Evolutionary conservation across 768 basidiomycete genomes (phyloP).

Genomic region (Phylloporus arenicola): DNA sequence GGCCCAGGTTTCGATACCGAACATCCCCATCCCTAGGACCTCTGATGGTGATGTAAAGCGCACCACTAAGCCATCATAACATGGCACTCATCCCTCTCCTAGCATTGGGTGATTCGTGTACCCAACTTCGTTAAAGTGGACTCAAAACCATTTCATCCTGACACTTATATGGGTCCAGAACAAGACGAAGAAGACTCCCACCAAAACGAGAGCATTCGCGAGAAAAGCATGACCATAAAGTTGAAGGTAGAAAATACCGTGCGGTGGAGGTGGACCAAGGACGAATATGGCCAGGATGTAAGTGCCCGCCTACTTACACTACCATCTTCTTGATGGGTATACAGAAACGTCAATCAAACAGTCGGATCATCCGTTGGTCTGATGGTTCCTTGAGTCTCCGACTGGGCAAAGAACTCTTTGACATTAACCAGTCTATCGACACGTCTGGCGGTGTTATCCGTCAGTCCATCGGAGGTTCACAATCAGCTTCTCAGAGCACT

Average conservation of each 20-base stretch:
- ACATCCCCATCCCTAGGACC: slow-evolving; percentile 73
- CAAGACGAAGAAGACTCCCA: slow-evolving; percentile 63
- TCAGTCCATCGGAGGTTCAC: slow-evolving; percentile 47
- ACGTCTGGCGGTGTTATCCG: slow-evolving; percentile 64
- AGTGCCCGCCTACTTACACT: slow-evolving; percentile 27
- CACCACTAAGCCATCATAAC: not conserved
- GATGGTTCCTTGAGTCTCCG: slow-evolving; percentile 89
- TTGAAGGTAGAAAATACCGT: slow-evolving; percentile 91
- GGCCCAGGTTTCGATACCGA: slow-evolving; percentile 77
- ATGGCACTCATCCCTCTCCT: slow-evolving; percentile 5
- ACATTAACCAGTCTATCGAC: slow-evolving; percentile 77
- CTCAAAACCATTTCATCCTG: slow-evolving; percentile 83
- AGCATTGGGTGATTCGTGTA: slow-evolving; percentile 87
- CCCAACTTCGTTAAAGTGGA: slow-evolving; percentile 93
- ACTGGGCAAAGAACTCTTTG: slow-evolving; percentile 91
- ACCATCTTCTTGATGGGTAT: not conserved
- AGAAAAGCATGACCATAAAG: slow-evolving; percentile 81
- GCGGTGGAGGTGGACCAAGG: slow-evolving; percentile 91
- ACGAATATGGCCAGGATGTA: slow-evolving; percentile 69
- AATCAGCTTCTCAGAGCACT: slow-evolving; percentile 38
- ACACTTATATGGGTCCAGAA: slow-evolving; percentile 79
- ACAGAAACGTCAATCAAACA: slow-evolving; percentile 83
- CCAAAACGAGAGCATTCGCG: slow-evolving; percentile 55
- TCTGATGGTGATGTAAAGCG: slow-evolving; percentile 74
- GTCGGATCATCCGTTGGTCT: slow-evolving; percentile 90